These are phyloP conservation scores for Penicillium crustosum DNA, from an alignment of 2,329 filamentous ascomycete genomes.

Conservation along the genomic window DNA sequence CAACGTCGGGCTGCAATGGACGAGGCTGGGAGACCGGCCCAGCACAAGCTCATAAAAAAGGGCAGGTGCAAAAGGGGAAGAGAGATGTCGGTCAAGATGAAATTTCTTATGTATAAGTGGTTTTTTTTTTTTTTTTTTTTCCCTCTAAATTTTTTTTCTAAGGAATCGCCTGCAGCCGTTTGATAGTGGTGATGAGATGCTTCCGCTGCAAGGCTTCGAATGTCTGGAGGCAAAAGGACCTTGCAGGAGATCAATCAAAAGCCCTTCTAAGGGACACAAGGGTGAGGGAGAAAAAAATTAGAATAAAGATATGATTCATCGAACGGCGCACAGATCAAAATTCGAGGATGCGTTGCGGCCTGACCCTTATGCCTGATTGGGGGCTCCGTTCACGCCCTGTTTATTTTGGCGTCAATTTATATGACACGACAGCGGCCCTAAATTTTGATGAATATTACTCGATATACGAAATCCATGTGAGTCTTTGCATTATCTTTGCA, in stretches of 20 bases:
- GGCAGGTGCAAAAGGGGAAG: slow-evolving; percentile 13
- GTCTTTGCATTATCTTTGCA: not conserved
- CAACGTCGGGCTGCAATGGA: slow-evolving; percentile 29
- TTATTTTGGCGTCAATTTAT: slow-evolving; percentile 7
- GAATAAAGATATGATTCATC: slow-evolving; percentile 13
- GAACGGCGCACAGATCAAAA: slow-evolving; percentile 23
- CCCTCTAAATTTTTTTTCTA: not conserved
- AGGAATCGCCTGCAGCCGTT: slow-evolving; percentile 16
- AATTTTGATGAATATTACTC: not conserved
- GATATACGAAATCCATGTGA: not conserved
- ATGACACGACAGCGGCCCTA: slow-evolving; percentile 6
- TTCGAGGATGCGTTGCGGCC: slow-evolving; percentile 27
- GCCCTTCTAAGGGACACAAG: slow-evolving; percentile 11
- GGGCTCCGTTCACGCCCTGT: slow-evolving; percentile 10
- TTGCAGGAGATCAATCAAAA: slow-evolving; percentile 25
- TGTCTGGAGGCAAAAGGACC: slow-evolving; percentile 27
- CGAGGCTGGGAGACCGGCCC: slow-evolving; percentile 25
- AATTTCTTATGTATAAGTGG: slow-evolving; percentile 15
- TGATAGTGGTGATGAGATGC: slow-evolving; percentile 15
- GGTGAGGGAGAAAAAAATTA: slow-evolving; percentile 6
- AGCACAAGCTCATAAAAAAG: slow-evolving; percentile 16
- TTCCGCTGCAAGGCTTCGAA: slow-evolving; percentile 27
- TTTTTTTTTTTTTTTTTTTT: slow-evolving; percentile 1
- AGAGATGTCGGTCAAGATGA: slow-evolving; percentile 23
- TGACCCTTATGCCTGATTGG: slow-evolving; percentile 29